Base-by-base conservation (phyloP, 805 yeast species). In the Zygosaccharomyces kombuchaensis region DNA sequence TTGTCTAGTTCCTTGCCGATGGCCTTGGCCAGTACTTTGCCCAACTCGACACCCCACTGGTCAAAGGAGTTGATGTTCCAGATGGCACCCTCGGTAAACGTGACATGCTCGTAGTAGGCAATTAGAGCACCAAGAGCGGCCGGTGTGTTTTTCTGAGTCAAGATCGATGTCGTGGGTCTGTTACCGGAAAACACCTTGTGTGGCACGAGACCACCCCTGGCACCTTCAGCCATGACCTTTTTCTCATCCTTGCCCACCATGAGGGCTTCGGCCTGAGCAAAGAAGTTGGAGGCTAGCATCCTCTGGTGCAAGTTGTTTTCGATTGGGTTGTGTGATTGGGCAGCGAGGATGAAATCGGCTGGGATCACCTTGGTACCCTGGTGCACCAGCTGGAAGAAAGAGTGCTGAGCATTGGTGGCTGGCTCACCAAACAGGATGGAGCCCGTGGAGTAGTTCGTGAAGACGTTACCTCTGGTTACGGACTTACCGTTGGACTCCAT, bases 11-110 rank as follows among this genome's bases (percentile, higher is more conserved):
- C 97, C 60, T 78, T 78, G 61, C 95, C 91, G 63, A 93, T 91
- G 48, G 78, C 93, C 82, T 93, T 93, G 66, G 99, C 99, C 66
- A 93, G 81, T 44, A 85, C 95, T 76, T 93, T 93, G 69, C 99
- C 99, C 61, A 93, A 85, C 76, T 93, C 99, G 63, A 93, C 99
- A 72, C 99, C 99, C 96, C 98, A 93, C 77, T 93, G 99, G 76
- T 93, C 99, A 67, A 88, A 93, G 14, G 98, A 91, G 82, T 93
- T 93, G 76, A 93, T 90, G 80, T 95, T 93, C 99, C 99, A 91
- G 64, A 93, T 73, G 47, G 99, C 99, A 74, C 99, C 99, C 75
- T 93, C 99, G 48, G 90, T 90, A 73, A 93, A 93, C 34, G 98
- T 91, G 50, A 88, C 80, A 68, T 89, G 96, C 75, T 93, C 99